Evolutionary conservation across 805 yeast species (phyloP).

Genomic region (Sporopachydermia lactativora): DNA sequence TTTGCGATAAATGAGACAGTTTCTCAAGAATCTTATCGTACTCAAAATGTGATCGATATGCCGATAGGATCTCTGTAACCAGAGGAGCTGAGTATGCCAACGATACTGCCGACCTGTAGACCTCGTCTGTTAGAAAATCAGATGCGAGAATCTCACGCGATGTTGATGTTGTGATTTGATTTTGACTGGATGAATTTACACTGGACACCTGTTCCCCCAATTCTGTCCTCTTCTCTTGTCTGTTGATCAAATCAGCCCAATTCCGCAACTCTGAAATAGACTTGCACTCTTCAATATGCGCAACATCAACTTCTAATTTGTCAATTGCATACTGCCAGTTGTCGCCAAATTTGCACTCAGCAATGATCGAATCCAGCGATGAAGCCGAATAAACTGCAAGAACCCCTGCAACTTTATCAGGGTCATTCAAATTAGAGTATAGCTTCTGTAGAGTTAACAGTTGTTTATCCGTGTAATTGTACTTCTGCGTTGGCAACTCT

Average conservation of each 20-base stretch:
- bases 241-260: constrained; percentile 4
- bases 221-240: not conserved
- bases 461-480: not conserved
- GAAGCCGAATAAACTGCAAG: constrained; percentile 53
- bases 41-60: not conserved
- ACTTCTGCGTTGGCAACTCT: not conserved
- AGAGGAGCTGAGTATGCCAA: not conserved
- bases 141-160: not conserved
- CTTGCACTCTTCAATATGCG: not conserved
- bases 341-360: constrained; percentile 71
- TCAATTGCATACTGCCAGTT: constrained; percentile 82
- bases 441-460: constrained; percentile 50
- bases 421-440: constrained; percentile 79
- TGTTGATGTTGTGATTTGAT: not conserved
- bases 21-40: not conserved
- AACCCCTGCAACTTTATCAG: constrained; percentile 82
- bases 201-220: too few species aligned
- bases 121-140: too few species aligned
- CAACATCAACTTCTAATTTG: constrained; percentile 1
- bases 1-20: not conserved
- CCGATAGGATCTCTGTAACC: not conserved
- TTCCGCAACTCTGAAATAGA: constrained; percentile 5
- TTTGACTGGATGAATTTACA: too few species aligned
- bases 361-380: constrained; percentile 58
- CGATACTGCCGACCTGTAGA: not conserved